phyloP scores from a whole-genome alignment of 2,329 filamentous ascomycete species.

The Plectosphaerella cucumerina region DNA sequence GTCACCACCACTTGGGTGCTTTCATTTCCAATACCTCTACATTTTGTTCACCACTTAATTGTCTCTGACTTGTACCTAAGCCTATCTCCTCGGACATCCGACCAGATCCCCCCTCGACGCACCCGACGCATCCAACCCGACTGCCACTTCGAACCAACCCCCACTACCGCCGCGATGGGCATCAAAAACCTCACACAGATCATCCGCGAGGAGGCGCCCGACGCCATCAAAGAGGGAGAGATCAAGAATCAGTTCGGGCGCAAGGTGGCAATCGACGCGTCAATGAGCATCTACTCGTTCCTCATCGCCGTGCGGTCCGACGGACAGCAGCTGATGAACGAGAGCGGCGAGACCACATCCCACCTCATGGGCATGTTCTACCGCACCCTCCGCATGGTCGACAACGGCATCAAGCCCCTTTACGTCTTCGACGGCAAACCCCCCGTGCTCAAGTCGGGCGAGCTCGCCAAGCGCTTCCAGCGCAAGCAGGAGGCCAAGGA shows the following conservation, averaged over 20 bases:
- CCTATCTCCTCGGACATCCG: background rate
- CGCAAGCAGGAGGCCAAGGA: slow-evolving; percentile 91
- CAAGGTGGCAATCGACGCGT: slow-evolving; percentile 91
- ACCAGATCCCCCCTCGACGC: background rate
- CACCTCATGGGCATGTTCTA: slow-evolving; percentile 99
- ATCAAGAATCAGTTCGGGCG: slow-evolving; percentile 99
- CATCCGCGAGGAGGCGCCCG: slow-evolving; percentile 90
- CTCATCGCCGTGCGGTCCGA: slow-evolving; percentile 95
- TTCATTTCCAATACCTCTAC: too few relatives aligned
- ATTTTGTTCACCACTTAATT: too few relatives aligned
- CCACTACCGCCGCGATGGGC: slow-evolving; percentile 42
- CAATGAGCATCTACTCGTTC: slow-evolving; percentile 99
- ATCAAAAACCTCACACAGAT: slow-evolving; percentile 74
- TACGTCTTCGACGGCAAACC: slow-evolving; percentile 98
- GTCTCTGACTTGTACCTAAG: too few relatives aligned
- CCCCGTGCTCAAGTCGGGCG: slow-evolving; percentile 94
- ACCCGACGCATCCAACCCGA: background rate
- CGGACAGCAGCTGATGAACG: slow-evolving; percentile 92
- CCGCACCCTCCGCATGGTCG: slow-evolving; percentile 94
- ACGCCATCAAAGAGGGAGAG: slow-evolving; percentile 91
- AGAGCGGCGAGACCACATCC: slow-evolving; percentile 93
- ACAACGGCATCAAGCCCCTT: slow-evolving; percentile 97
- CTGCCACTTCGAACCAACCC: background rate
- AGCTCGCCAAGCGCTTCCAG: slow-evolving; percentile 92
- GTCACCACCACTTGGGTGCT: background rate